Base-by-base conservation (phyloP, 2,329 filamentous ascomycete genomes). In the Nigrospora sphaerica region DNA sequence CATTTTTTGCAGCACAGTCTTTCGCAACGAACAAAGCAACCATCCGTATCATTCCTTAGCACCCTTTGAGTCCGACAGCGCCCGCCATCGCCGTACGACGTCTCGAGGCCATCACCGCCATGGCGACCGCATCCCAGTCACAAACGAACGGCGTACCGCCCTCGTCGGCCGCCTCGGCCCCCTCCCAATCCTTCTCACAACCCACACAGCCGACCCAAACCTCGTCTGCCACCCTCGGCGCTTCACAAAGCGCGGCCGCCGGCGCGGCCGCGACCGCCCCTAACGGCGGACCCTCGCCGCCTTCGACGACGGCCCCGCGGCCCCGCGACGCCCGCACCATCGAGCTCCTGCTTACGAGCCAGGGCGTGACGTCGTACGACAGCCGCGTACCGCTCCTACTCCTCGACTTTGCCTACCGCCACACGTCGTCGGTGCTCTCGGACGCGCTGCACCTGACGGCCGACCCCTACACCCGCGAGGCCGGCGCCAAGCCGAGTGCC, bases 381-480 rank as follows among this genome's bases (percentile, higher is more conserved):
- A 80, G 86, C 63, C 86, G 88, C 58, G 87, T 93, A 1, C 88
- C 88, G 0, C 77, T 92, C 1, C 81, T 91, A 48, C 81, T 93
- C 42, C 82, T 93, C 62, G 88, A 93, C 70, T 92, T 92, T 61
- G 86, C 88, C 42, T 93, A 93, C 75, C 82, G 88, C 34, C 87
- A 90, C 73, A 88, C 85, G 11, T 81, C 81, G 1, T 77, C 79
- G 47, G 74, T 91, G 33, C 79, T 91, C 17, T 80, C 72, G 54
- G 86, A 90, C 67, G 83, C 81, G 7, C 67, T 88, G 14, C 83
- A 86, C 58, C 77, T 88, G 23, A 75, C 77, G 6, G 76, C 79
- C 7, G 85, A 88, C 62, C 84, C 84, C 9, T 86, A 87, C 68
- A 72, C 78, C 17, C 68, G 73, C 7, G 74, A 80, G 46, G 78